phyloP scores from a whole-genome alignment of 352 stramenopile species.

The Phytophthora rubi region DNA sequence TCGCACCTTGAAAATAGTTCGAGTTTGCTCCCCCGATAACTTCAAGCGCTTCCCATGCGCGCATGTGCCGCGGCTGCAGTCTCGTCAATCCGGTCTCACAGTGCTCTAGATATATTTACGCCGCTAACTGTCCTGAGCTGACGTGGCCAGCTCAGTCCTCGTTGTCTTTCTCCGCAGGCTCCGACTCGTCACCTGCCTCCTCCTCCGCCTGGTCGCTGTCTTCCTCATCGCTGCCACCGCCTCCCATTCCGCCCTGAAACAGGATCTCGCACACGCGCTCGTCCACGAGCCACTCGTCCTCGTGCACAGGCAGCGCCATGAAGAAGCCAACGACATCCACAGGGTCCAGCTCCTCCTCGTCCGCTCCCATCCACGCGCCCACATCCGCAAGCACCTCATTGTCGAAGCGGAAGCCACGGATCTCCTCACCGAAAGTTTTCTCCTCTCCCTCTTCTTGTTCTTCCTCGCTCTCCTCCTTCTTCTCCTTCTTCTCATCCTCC shows the following conservation, averaged over 20 bases:
- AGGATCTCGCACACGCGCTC: conserved; percentile 81
- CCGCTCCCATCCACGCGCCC: conserved; percentile 54
- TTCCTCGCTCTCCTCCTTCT: conserved; percentile 24
- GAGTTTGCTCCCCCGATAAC: neutral
- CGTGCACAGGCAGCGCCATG: conserved; percentile 65
- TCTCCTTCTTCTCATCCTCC: conserved; percentile 19
- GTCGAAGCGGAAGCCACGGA: conserved; percentile 66
- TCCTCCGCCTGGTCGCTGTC: conserved; percentile 24
- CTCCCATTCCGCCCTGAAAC: conserved; percentile 51
- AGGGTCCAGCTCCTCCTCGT: conserved; percentile 59
- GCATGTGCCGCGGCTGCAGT: neutral
- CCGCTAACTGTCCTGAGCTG: conserved; percentile 2
- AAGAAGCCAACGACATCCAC: conserved; percentile 76
- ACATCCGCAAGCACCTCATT: conserved; percentile 58
- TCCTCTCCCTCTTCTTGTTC: conserved; percentile 29
- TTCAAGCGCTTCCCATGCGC: conserved; percentile 14
- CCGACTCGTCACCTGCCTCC: conserved; percentile 29
- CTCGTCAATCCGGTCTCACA: conserved; percentile 17
- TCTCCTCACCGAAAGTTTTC: conserved; percentile 56
- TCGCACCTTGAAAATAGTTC: conserved; percentile 29
- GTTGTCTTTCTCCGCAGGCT: conserved; percentile 35
- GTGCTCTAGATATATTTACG: conserved; percentile 31
- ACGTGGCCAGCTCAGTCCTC: conserved; percentile 17
- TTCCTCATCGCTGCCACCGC: conserved; percentile 42
- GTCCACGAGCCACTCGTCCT: conserved; percentile 84